A percentile compares a stretch with the other conserved stretches of the same genome.
Evolutionary conservation across 2,329 filamentous ascomycete genomes (phyloP).

Genomic region (Sordariomycetes sp.): DNA sequence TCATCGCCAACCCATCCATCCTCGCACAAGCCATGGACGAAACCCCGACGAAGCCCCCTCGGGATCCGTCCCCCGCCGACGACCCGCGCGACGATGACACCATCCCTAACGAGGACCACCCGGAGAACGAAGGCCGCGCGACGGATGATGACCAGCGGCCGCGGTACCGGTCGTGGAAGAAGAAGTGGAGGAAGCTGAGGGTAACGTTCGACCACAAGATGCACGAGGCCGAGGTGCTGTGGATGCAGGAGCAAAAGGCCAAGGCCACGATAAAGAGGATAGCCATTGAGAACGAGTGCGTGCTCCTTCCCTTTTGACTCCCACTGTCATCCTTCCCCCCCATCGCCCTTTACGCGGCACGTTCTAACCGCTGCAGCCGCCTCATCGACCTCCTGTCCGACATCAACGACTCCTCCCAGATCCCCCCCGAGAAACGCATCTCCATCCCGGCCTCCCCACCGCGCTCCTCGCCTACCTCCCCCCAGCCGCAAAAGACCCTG

Average conservation of each 20-base stretch:
- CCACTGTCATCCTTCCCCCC: not conserved
- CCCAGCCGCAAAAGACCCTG: constrained; percentile 34
- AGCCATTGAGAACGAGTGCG: constrained; percentile 85
- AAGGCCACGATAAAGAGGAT: constrained; percentile 70
- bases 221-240: constrained; percentile 69
- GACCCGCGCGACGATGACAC: not conserved
- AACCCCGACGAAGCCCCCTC: not conserved
- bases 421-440: constrained; percentile 62
- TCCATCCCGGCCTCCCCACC: constrained; percentile 24
- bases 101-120: not conserved
- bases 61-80: not conserved
- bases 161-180: constrained; percentile 59
- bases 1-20: not conserved
- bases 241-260: constrained; percentile 69
- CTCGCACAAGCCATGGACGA: not conserved
- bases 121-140: not conserved
- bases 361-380: constrained; percentile 43
- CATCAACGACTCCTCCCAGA: constrained; percentile 71
- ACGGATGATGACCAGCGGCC: constrained; percentile 17
- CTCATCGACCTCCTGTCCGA: constrained; percentile 81
- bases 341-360: constrained; percentile 8
- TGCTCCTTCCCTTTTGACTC: constrained; percentile 7
- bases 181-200: constrained; percentile 92
- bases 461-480: not conserved
- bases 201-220: constrained; percentile 65